Evolutionary conservation across 768 basidiomycete species (phyloP), one percentile per base, ranked within the genome.

Genomic region (Leccinum rimulosum): DNA sequence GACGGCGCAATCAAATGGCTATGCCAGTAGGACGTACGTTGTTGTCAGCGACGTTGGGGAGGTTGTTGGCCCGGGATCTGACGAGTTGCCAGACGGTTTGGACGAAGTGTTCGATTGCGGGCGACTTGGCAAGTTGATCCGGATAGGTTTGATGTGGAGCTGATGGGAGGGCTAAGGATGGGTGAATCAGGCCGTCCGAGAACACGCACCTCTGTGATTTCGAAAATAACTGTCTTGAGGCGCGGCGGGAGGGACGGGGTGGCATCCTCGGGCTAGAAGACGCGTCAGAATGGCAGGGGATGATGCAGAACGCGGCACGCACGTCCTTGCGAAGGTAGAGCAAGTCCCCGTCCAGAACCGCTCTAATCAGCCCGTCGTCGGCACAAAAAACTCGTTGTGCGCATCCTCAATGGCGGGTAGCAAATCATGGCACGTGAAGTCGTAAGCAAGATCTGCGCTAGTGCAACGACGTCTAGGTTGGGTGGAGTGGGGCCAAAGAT

Each of bases 371-470:
- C 91, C 91, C 3, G 73, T 76, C 0, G 76, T 76, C 2, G 85
- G 78, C 5, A 80, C 86, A 72, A 98, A 97, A 72, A 96, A 97
- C 60, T 89, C 83, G 19, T 81, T 77, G 22, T 22, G 22, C 22
- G 22, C 22, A 22, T 22, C 22, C 22, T 22, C 22, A 22, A 22
- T 22, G 22, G 22, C 22, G 22, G 22, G 22, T 22, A 22, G 22
- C 22, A 22, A 79, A 74, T 99, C 97, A 63, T 98, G 96, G 64
- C 91, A 91, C 2, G 90, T 94, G 63, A 99, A 84, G 73, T 98
- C 97, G 67, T 95, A 89, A 97, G 79, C 7, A 94, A 79, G 19
- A 87, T 82, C 81, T 92, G 87, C 0, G 84, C 82, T 62, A 91
- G 89, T 1, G 91, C 87, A 33, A 94, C 66, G 22, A 82, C 70